Conservation (phyloP, 176 grass and related monocot species). For the Alopecurus myosuroides region DNA sequence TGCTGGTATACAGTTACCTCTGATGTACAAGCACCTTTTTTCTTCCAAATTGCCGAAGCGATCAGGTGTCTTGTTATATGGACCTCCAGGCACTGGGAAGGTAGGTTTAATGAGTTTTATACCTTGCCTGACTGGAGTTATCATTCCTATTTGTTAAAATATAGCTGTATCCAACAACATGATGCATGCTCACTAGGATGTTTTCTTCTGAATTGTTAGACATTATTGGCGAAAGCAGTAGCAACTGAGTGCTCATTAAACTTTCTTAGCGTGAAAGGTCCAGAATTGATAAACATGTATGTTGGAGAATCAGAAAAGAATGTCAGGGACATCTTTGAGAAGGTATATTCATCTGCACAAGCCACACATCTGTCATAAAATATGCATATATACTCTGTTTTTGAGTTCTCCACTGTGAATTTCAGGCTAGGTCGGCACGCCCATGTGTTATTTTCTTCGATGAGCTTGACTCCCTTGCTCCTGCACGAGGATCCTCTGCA, state of each 20-base stretch:
- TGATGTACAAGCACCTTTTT: too few species aligned
- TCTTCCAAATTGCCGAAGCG: too few species aligned
- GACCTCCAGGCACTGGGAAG: conserved; percentile 94
- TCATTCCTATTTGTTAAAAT: too few species aligned
- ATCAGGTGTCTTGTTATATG: conserved; percentile 81
- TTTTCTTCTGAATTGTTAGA: too few species aligned
- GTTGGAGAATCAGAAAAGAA: conserved; percentile 99
- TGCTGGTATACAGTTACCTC: too few species aligned
- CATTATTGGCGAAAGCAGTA: conserved; percentile 88
- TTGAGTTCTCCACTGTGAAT: conserved; percentile 2
- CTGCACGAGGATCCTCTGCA: conserved; percentile 82
- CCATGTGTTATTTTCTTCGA: conserved; percentile 99
- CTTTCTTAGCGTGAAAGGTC: conserved; percentile 92
- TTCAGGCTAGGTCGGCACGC: conserved; percentile 75
- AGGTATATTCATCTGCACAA: conserved; percentile 39
- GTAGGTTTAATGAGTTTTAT: conserved; percentile 32
- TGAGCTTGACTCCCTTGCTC: conserved; percentile 90
- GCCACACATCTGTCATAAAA: not conserved
- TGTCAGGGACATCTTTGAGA: conserved; percentile 91
- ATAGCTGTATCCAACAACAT: too few species aligned
- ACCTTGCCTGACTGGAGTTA: not conserved
- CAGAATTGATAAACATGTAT: conserved; percentile 97
- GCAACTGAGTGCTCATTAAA: conserved; percentile 92
- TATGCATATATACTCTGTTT: not conserved
- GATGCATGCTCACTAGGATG: too few species aligned